Conservation (phyloP, 2,329 filamentous ascomycete genomes). For the Claviceps sp. region DNA sequence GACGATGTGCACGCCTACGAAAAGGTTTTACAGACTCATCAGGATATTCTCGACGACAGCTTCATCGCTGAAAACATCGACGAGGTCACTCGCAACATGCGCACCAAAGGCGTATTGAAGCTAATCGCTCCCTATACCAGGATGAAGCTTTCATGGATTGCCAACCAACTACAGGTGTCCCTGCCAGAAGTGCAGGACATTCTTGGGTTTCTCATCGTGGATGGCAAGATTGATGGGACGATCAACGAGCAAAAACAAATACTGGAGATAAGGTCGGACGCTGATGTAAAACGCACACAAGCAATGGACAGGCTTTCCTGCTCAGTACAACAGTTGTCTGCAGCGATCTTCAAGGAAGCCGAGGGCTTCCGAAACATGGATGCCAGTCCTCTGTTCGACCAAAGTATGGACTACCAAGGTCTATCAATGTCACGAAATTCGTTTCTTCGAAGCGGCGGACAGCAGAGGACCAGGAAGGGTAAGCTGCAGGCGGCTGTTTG, state of each 20-base stretch:
- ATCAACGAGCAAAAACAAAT: constrained; percentile 82
- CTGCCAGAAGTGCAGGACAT: constrained; percentile 87
- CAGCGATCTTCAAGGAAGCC: constrained; percentile 60
- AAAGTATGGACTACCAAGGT: constrained; percentile 15
- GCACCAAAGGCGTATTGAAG: constrained; percentile 87
- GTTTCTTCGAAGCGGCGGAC: constrained; percentile 1
- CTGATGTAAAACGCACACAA: constrained; percentile 59
- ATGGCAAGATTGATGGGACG: constrained; percentile 72
- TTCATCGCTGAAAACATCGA: constrained; percentile 99
- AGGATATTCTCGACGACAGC: constrained; percentile 76
- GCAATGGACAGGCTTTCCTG: constrained; percentile 61
- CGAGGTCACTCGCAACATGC: constrained; percentile 95
- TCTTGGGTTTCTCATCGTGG: constrained; percentile 83
- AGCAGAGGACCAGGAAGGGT: constrained; percentile 5
- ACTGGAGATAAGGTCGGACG: constrained; percentile 63
- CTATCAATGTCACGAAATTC: constrained; percentile 7
- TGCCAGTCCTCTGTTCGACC: constrained; percentile 15
- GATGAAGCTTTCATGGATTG: constrained; percentile 80
- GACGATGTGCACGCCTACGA: constrained; percentile 92
- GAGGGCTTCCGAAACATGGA: constrained; percentile 47
- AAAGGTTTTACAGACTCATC: constrained; percentile 72
- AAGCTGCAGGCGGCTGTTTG: background rate
- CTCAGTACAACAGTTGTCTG: constrained; percentile 57
- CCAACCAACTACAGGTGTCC: constrained; percentile 74
- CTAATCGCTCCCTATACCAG: constrained; percentile 89